Base-by-base conservation (phyloP, 2,329 filamentous ascomycete species). In the Ascochyta viciae-villosae region DNA sequence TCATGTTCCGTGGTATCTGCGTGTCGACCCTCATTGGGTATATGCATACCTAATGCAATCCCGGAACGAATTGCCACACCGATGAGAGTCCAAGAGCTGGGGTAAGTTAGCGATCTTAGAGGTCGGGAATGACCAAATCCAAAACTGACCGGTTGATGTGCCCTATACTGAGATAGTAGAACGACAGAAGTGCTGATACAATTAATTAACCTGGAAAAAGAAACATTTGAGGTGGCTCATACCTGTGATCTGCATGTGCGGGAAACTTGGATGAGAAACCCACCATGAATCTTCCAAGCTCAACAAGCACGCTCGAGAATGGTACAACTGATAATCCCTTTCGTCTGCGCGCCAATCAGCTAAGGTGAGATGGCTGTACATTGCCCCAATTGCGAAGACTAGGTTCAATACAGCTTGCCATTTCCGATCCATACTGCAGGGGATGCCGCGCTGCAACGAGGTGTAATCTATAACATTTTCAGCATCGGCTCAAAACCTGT, bases 381-480 rank as follows among this genome's bases (percentile, higher is more conserved):
- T 66, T 16, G 76, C 68, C 8, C 74, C 77, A 34, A 80, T 75
- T 16, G 77, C 77, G 51, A 79, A 77, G 3, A 78, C 68, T 15
- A 78, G 33, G 44, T 80, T 78, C 37, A 79, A 46, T 16, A 75
- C 74, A 6, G 71, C 70, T 23, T 71, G 67, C 76, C 75, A 78
- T 23, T 70, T 67, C 26, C 55, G 55, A 16, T 65, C 49, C 10
- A 62, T 27, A 22, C 50, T 39, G 33, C 57, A 33, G 33, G 63
- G 54, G 46, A 53, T 29, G 43, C 63, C 56, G 23, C 55, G 40
- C 24, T 58, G 51, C 29, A 62, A 43, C 15, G 64, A 69, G 24
- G 54, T 53, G 47, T 71, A 67, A 66, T 65, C 61, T 63, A 22
- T 23, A 9, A 16, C 8, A 2, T 39, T 2, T 33, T 56, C 23